Conservation (phyloP, 805 yeast species). For the Lipomyces sp. region DNA sequence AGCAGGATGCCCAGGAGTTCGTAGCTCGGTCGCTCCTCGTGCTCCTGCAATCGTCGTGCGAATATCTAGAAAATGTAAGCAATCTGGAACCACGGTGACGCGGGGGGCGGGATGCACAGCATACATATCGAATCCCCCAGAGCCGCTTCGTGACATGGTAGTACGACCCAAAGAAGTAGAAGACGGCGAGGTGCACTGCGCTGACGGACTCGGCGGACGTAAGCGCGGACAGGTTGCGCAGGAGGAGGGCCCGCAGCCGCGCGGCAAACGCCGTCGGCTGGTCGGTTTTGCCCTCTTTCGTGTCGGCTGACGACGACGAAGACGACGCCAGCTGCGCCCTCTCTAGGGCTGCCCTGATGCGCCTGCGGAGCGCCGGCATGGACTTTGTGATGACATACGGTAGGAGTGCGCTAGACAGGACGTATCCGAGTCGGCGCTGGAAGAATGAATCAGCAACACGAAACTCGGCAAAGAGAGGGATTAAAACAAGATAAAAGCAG, state of each 20-base stretch:
- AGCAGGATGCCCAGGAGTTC: slow-evolving; percentile 59
- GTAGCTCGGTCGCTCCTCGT: slow-evolving; percentile 52
- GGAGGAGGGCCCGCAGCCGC: slow-evolving; percentile 1
- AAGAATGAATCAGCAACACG: slow-evolving; percentile 17
- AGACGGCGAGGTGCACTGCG: slow-evolving; percentile 73
- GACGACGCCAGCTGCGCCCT: slow-evolving; percentile 17
- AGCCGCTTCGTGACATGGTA: slow-evolving; percentile 74
- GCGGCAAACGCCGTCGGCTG: background rate
- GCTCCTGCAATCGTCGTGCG: slow-evolving; percentile 38
- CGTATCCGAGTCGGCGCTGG: slow-evolving; percentile 53
- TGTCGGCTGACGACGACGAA: background rate
- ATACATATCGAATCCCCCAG: slow-evolving; percentile 73
- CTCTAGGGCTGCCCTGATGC: too few relatives aligned
- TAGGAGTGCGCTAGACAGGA: slow-evolving; percentile 56
- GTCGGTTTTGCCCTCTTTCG: background rate
- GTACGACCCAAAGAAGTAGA: slow-evolving; percentile 79
- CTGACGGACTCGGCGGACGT: slow-evolving; percentile 42
- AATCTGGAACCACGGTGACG: background rate
- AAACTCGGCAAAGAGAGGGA: background rate
- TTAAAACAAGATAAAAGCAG: background rate
- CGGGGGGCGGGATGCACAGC: background rate
- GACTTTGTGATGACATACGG: slow-evolving; percentile 49
- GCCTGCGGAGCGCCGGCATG: slow-evolving; percentile 26
- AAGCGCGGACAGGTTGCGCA: slow-evolving; percentile 16
- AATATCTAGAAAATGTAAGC: slow-evolving; percentile 25